phyloP scores from a whole-genome alignment of 1,139 yeast genomes.

The Blastobotrys petasosporus region DNA sequence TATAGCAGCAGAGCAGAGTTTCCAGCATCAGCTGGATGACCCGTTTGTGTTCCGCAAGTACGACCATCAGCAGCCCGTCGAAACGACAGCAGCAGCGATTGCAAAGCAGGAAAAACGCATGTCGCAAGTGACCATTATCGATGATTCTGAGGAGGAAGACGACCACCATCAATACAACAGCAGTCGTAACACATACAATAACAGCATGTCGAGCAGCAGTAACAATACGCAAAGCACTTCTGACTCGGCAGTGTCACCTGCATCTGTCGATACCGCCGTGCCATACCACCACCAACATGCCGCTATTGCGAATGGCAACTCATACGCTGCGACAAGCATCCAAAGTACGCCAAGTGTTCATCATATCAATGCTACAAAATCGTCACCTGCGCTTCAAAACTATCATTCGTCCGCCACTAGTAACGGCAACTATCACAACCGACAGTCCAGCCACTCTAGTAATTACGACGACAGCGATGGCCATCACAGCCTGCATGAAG shows the following conservation, averaged over 20 bases:
- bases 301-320: background rate
- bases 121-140: constrained; percentile 10
- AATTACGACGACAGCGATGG: background rate
- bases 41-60: constrained; percentile 17
- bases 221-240: background rate
- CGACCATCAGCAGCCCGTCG: background rate
- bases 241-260: background rate
- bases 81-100: background rate
- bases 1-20: background rate
- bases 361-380: no score
- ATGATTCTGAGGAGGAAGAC: constrained; percentile 6
- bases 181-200: background rate
- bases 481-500: background rate
- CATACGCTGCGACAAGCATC: no score
- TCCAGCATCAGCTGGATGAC: constrained; percentile 15
- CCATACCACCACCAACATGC: background rate
- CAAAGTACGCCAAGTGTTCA: no score
- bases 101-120: background rate
- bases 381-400: no score
- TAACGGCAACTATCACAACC: no score
- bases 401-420: no score
- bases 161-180: background rate
- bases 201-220: background rate
- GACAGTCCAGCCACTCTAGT: background rate
- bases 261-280: constrained; percentile 1